Conservation (phyloP, 108 stramenopile genomes). For the Aurantiochytrium sp. region DNA sequence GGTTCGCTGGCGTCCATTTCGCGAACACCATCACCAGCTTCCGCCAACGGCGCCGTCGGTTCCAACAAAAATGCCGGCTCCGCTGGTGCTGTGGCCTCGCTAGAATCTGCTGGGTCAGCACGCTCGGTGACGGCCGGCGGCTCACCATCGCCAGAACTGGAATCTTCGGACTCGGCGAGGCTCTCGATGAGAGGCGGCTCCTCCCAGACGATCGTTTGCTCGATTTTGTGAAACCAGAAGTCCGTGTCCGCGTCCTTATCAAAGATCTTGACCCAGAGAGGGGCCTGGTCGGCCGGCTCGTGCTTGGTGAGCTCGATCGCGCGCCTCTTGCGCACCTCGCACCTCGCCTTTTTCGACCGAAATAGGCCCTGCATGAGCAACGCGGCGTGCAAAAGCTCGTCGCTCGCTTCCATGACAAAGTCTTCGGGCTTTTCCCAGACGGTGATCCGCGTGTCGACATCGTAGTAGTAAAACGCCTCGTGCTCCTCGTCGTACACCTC, state of each 20-base stretch:
- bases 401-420: constrained; percentile 15
- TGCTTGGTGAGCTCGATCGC: background rate
- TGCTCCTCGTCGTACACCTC: background rate
- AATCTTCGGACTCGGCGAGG: too few species aligned
- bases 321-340: background rate
- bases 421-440: constrained; percentile 21
- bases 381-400: background rate
- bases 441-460: background rate
- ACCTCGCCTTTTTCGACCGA: background rate
- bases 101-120: too few species aligned
- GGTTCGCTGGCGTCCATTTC: too few species aligned
- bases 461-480: background rate
- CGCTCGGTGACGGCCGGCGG: too few species aligned
- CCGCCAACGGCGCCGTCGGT: too few species aligned
- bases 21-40: too few species aligned
- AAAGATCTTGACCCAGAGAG: background rate
- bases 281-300: background rate
- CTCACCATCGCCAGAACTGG: too few species aligned
- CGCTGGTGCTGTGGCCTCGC: too few species aligned
- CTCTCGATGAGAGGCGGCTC: too few species aligned
- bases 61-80: too few species aligned
- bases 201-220: background rate
- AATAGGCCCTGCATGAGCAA: background rate
- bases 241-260: background rate
- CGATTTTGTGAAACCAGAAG: background rate